Conservation (phyloP, 2,329 filamentous ascomycete species). For the Sarocladium brachiariae region DNA sequence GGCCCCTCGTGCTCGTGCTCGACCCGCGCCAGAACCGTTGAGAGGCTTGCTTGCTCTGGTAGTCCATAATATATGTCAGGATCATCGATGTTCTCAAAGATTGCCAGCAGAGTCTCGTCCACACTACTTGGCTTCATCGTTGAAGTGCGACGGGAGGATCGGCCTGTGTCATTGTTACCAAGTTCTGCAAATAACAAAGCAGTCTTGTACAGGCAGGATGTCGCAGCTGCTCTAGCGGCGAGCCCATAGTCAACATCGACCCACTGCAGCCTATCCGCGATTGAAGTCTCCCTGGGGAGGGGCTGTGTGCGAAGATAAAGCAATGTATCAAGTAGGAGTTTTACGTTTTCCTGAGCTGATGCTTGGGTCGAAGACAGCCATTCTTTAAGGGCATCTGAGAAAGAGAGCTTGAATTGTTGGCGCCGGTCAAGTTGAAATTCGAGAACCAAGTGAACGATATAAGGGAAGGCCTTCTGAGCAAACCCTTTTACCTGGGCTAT, state of each 20-base stretch:
- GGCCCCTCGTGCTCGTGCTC: conserved; percentile 85
- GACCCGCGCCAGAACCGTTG: conserved; percentile 71
- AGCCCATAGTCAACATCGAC: conserved; percentile 71
- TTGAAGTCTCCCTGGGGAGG: conserved; percentile 67
- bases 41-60: conserved; percentile 67
- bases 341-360: conserved; percentile 53
- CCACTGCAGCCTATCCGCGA: conserved; percentile 75
- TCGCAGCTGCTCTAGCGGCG: conserved; percentile 64
- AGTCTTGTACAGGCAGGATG: conserved; percentile 80
- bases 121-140: conserved; percentile 46
- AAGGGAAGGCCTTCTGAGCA: conserved; percentile 70
- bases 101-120: conserved; percentile 64
- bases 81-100: conserved; percentile 91
- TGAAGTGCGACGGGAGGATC: conserved; percentile 62
- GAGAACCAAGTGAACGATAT: conserved; percentile 76
- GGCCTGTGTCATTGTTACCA: conserved; percentile 47
- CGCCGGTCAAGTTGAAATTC: conserved; percentile 58
- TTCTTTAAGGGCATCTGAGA: conserved; percentile 59
- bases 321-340: conserved; percentile 69
- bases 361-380: conserved; percentile 47
- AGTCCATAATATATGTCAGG: conserved; percentile 95
- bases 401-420: conserved; percentile 47
- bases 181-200: conserved; percentile 80
- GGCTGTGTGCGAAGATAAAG: conserved; percentile 83
- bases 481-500: conserved; percentile 61